These are phyloP conservation scores for Candida arabinofermentans DNA, from an alignment of 805 yeast genomes.

Conservation along the genomic window DNA sequence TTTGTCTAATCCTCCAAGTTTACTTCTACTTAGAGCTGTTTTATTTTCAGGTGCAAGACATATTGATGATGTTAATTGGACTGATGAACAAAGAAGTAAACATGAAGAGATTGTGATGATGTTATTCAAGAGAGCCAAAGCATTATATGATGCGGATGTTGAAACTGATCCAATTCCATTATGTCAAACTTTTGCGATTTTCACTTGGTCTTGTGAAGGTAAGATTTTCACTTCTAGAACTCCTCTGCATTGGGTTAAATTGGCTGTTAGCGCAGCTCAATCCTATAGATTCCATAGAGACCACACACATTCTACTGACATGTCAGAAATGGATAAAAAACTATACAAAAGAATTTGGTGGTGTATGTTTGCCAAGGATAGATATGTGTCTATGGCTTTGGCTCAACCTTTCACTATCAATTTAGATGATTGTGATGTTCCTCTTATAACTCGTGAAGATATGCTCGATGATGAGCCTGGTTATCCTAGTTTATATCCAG, in stretches of 20 bases:
- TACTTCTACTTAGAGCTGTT: constrained; percentile 58
- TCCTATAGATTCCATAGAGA: constrained; percentile 65
- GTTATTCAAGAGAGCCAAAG: constrained; percentile 44
- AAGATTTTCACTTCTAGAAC: constrained; percentile 1
- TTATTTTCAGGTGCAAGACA: constrained; percentile 64
- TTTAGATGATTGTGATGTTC: constrained; percentile 65
- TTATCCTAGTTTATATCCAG: neutral
- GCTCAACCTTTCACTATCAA: constrained; percentile 69
- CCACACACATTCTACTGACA: neutral
- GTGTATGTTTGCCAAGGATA: constrained; percentile 63
- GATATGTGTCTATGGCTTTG: constrained; percentile 57
- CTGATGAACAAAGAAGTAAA: constrained; percentile 40
- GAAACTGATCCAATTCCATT: constrained; percentile 60
- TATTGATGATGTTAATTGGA: constrained; percentile 48
- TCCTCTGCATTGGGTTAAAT: constrained; percentile 32
- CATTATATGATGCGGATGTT: constrained; percentile 60
- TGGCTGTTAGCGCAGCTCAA: constrained; percentile 64
- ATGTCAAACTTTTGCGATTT: constrained; percentile 43
- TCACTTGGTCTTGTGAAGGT: constrained; percentile 2
- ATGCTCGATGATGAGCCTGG: constrained; percentile 33
- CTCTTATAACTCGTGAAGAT: constrained; percentile 61
- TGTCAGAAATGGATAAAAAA: constrained; percentile 25
- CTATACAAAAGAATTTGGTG: constrained; percentile 68
- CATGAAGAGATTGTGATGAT: constrained; percentile 40
- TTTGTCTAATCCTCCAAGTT: constrained; percentile 52